Base-by-base conservation (phyloP, 2,329 filamentous ascomycete species). In the Ophiostoma ips region DNA sequence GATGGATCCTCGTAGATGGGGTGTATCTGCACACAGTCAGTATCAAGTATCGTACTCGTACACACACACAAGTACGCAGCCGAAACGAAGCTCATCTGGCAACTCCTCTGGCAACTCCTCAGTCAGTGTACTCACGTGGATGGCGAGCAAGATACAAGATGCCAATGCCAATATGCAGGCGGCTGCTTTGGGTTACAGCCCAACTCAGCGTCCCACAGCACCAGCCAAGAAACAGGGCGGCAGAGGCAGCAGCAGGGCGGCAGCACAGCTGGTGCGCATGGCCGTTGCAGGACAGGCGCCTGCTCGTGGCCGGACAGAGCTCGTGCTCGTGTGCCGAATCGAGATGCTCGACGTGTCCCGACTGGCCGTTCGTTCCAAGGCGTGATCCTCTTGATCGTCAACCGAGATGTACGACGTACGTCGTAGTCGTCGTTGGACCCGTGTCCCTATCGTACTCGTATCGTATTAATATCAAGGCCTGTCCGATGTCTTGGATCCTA, bases 181-280 rank as follows among this genome's bases (percentile, higher is more conserved):
- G 37, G 53, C 53, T 55, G 35, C 37, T 55, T 55, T 53, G 49
- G 55, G 55, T 52, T 54, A 52, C 52, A 46, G 43, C 45, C 48
- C 45, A 46, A 49, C 46, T 48, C 37, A 40, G 48, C 33, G 53
- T 55, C 53, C 53, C 53, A 52, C 55, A 50, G 49, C 40, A 48
- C 40, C 34, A 46, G 33, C 50, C 41, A 16, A 31, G 10, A 34
- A 28, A 35, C 6, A 19, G 11, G 21, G 37, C 19, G 38, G 44
- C 50, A 53, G 48, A 55, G 51, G 52, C 47, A 50, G 49, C 50
- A 53, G 48, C 51, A 46, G 51, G 30, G 43, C 43, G 47, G 35
- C 24, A 36, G 41, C 48, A 48, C 40, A 47, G 34, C 49, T 41
- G 37, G 44, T 46, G 46, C 52, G 41, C 50, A 53, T 52, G 55